Conservation (phyloP, 1,139 yeast species). For the Lodderomyces jiufengensis region DNA sequence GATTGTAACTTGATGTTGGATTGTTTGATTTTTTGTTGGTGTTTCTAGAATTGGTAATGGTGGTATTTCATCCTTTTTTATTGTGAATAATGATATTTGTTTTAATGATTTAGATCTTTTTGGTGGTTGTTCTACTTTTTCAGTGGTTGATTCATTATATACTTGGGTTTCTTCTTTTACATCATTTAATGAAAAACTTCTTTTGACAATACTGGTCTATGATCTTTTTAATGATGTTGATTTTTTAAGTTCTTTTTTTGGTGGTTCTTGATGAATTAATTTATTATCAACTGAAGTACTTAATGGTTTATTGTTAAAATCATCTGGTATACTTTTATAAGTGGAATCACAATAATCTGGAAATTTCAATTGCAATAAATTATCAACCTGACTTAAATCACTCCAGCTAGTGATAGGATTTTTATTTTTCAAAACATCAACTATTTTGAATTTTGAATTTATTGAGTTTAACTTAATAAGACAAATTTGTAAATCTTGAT, state of each 20-base stretch:
- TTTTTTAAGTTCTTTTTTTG: background rate
- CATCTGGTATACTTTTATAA: slow-evolving; percentile 6
- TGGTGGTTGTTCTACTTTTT: background rate
- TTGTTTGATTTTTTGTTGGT: background rate
- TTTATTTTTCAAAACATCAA: slow-evolving; percentile 10
- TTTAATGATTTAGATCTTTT: background rate
- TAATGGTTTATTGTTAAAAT: slow-evolving; percentile 12
- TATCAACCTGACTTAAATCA: slow-evolving; percentile 11
- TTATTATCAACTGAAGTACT: slow-evolving; percentile 7
- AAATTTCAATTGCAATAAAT: slow-evolving; percentile 9
- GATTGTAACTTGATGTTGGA: slow-evolving; percentile 11
- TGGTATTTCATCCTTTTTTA: background rate
- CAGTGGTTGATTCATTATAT: slow-evolving; percentile 2
- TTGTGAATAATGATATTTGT: background rate
- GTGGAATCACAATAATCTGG: slow-evolving; percentile 9
- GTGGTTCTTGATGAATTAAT: slow-evolving; percentile 4
- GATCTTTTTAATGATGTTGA: background rate
- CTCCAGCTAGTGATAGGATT: slow-evolving; percentile 9
- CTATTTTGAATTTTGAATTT: slow-evolving; percentile 10
- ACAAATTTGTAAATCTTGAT: slow-evolving; percentile 12
- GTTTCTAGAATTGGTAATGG: background rate
- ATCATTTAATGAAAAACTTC: background rate
- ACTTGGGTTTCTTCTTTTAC: background rate
- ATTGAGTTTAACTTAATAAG: slow-evolving; percentile 13
- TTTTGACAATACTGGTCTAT: background rate